phyloP scores from a whole-genome alignment of 148 eudicot genomes.

The Rhododendron kiyosumense region DNA sequence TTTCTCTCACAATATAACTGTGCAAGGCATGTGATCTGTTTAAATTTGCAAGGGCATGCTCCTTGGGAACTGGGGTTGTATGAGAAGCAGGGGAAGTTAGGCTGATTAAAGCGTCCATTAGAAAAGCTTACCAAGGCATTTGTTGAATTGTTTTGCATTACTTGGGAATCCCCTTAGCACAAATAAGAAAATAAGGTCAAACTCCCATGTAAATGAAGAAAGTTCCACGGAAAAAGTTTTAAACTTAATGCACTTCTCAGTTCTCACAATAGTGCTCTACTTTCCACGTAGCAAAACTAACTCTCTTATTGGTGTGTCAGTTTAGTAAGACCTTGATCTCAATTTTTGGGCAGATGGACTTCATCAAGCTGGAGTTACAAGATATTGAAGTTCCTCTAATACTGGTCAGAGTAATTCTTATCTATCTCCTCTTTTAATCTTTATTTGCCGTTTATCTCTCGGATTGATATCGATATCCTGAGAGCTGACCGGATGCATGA shows the following conservation, averaged over 20 bases:
- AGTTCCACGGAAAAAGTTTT: neutral
- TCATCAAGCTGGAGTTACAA: constrained; percentile 54
- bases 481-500: neutral
- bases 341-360: constrained; percentile 52
- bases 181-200: constrained; percentile 1
- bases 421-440: neutral
- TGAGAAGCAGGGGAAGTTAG: neutral
- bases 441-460: neutral
- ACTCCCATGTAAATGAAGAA: neutral
- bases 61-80: neutral
- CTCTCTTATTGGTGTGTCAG: neutral
- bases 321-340: constrained; percentile 1
- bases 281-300: neutral
- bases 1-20: neutral
- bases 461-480: neutral
- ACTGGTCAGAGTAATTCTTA: constrained; percentile 42
- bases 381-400: constrained; percentile 49
- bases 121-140: neutral
- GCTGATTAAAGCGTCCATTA: neutral
- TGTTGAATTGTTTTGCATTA: neutral
- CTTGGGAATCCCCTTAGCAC: neutral
- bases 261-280: neutral
- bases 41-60: neutral
- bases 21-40: neutral
- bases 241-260: neutral